Base-by-base conservation (phyloP, 2,329 filamentous ascomycete genomes). In the Aspergillus cejpii region DNA sequence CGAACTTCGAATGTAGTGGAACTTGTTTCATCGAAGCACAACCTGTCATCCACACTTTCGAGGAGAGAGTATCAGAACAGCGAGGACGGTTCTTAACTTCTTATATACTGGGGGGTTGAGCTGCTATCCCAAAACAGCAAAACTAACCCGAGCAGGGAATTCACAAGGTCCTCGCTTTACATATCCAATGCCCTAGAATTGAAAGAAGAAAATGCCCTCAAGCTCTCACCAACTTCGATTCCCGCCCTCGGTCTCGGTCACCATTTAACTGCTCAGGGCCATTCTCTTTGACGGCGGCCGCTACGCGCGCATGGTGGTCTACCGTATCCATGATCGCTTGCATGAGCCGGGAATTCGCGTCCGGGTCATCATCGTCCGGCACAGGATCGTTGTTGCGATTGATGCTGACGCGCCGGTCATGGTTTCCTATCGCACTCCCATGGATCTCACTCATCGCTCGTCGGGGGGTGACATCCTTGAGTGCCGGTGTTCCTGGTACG, bases 311-410 rank as follows among this genome's bases (percentile, higher is more conserved):
- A 38, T 65, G 66, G 40, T 68, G 65, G 44, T 66, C 65, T 7
- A 70, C 63, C 2, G 68, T 70, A 42, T 70, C 68, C 44, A 66
- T 52, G 28, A 70, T 70, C 15, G 68, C 68, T 48, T 70, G 67
- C 55, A 68, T 66, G 27, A 70, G 50, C 2, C 65, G 58, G 43
- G 67, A 63, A 42, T 66, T 68, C 21, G 64, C 63, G 47, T 68
- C 68, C 2, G 62, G 62, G 23, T 62, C 67, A 24, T 67, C 64
- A 17, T 66, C 63, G 14, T 66, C 62, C 5, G 54, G 43, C 2
- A 36, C 43, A 4, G 40, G 23, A 20, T 51, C 45, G 21, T 41
- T 39, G 31, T 54, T 45, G 19, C 44, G 52, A 20, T 59, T 44
- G 41, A 53, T 43, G 31, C 54, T 55, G 37, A 50, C 37, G 12